Conservation (phyloP, 208 protist genomes). For the Leptomonas seymouri region DNA sequence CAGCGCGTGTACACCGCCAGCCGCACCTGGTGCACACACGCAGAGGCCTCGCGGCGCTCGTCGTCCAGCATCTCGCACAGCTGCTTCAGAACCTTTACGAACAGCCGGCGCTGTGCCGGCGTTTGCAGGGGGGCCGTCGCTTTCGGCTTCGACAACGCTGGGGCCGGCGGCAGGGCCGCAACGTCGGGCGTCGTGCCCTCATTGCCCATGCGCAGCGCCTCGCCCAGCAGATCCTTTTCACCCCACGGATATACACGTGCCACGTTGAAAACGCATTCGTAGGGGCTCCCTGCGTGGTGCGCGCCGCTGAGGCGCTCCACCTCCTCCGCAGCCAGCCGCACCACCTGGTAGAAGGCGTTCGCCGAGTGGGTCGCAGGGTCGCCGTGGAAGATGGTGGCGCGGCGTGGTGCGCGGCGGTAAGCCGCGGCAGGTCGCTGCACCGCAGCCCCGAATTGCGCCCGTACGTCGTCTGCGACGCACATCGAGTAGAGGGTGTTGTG, state of each 20-base stretch:
- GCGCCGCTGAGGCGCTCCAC: conserved; percentile 19
- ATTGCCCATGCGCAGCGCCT: neutral
- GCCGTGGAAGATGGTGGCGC: conserved; percentile 14
- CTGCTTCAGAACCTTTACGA: conserved; percentile 3
- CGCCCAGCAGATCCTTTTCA: conserved; percentile 12
- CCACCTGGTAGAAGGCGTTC: conserved; percentile 9
- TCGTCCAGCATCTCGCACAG: neutral
- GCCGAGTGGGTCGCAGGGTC: conserved; percentile 6
- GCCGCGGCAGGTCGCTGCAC: conserved; percentile 2
- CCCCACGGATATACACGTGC: conserved; percentile 20
- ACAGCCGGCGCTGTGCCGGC: conserved; percentile 9
- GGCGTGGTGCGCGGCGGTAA: conserved; percentile 1
- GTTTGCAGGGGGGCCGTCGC: conserved; percentile 15
- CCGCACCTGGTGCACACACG: conserved; percentile 22
- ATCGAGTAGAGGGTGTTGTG: conserved; percentile 5
- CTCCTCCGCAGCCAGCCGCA: conserved; percentile 17
- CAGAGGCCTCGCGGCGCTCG: neutral
- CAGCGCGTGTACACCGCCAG: conserved; percentile 16
- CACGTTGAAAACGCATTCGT: conserved; percentile 19
- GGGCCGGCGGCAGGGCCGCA: neutral
- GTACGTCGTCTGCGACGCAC: conserved; percentile 5
- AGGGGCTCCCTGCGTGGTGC: neutral
- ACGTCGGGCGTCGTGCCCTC: neutral
- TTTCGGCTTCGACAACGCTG: conserved; percentile 11
- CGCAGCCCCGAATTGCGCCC: conserved; percentile 12